Base-by-base conservation (phyloP, 2,329 filamentous ascomycete genomes). In the Pezicula neosporulosa region DNA sequence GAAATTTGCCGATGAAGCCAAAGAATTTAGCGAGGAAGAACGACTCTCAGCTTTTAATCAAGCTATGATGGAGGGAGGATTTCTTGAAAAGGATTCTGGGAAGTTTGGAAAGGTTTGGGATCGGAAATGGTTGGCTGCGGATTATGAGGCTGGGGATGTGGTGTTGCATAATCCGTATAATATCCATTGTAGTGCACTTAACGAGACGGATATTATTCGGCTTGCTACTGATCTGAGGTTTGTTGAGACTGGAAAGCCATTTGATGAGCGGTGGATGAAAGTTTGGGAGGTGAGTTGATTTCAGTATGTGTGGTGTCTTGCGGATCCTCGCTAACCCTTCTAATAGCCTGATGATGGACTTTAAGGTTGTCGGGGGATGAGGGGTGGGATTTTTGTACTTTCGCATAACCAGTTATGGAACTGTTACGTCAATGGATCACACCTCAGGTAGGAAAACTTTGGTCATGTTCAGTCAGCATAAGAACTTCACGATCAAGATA, bases 101-200 rank as follows among this genome's bases (percentile, higher is more conserved):
- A 39, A 21, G 6, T 16, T 39, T 38, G 51, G 15, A 24, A 24
- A 24, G 24, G 24, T 24, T 24, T 24, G 24, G 24, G 24, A 6
- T 24, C 36, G 47, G 49, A 59, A 49, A 19, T 69, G 65, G 67
- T 52, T 69, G 18, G 57, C 65, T 5, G 63, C 63, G 0, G 52
- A 64, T 49, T 69, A 67, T 53, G 67, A 69, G 56, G 67, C 65
- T 5, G 66, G 67, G 2, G 67, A 69, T 57, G 67, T 68, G 6
- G 66, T 69, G 4, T 72, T 76, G 47, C 73, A 75, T 58, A 66
- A 71, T 50, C 68, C 71, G 13, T 71, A 68, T 52, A 66, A 67
- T 54, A 67, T 47, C 8, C 71, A 74, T 58, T 67, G 63, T 15
- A 9, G 9, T 10, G 19, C 37, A 5, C 8, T 39, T 39, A 39